Evolutionary conservation across 768 basidiomycete species (phyloP).

Genomic region (Austroboletus eburneus): DNA sequence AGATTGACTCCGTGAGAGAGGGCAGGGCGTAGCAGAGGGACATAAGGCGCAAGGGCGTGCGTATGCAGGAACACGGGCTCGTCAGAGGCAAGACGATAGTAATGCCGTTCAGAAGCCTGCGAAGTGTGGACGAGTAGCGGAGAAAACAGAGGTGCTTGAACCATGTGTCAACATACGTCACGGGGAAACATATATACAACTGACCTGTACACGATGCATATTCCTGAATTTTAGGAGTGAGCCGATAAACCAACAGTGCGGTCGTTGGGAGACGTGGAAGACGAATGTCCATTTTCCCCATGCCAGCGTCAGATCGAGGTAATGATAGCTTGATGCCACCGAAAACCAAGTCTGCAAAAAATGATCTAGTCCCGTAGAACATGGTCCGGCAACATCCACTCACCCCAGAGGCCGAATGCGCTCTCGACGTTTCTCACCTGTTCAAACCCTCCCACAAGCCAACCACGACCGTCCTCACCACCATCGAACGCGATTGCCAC

Average conservation of each 20-base stretch:
- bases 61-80: conserved; percentile 50
- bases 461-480: conserved; percentile 49
- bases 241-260: conserved; percentile 61
- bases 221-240: conserved; percentile 33
- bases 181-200: not conserved
- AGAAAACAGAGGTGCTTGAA: conserved; percentile 48
- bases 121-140: conserved; percentile 69
- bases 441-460: conserved; percentile 58
- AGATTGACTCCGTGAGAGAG: conserved; percentile 44
- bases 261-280: conserved; percentile 57
- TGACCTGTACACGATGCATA: conserved; percentile 29
- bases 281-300: conserved; percentile 40
- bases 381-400: conserved; percentile 2
- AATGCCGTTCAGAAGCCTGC: conserved; percentile 59
- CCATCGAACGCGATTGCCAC: conserved; percentile 52
- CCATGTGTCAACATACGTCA: conserved; percentile 5
- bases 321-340: conserved; percentile 33
- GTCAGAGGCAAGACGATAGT: conserved; percentile 47
- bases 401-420: conserved; percentile 42
- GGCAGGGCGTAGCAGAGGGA: conserved; percentile 26
- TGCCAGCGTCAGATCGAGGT: conserved; percentile 20
- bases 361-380: conserved; percentile 8
- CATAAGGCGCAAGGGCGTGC: conserved; percentile 65
- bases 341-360: conserved; percentile 38
- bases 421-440: conserved; percentile 28